phyloP scores from a whole-genome alignment of 1,284 basidiomycete genomes.

The Schizophyllum amplum region DNA sequence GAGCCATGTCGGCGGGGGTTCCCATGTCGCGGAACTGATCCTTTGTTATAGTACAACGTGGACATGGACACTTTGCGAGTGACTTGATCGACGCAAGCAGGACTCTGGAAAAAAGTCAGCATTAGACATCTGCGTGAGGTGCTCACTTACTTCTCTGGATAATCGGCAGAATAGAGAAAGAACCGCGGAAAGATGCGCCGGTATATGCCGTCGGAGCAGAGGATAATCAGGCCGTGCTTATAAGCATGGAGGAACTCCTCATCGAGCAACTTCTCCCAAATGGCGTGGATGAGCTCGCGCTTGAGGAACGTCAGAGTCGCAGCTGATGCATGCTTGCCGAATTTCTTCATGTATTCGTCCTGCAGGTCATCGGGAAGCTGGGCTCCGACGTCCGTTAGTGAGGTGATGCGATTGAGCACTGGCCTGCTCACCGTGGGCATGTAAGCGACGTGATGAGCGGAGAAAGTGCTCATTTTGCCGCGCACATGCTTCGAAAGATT shows the following conservation, averaged over 20 bases:
- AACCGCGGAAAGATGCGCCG: conserved; percentile 19
- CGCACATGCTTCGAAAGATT: conserved; percentile 25
- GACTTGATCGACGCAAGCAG: conserved; percentile 7
- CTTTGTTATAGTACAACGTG: conserved; percentile 4
- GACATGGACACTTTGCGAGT: conserved; percentile 6
- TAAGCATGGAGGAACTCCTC: conserved; percentile 25
- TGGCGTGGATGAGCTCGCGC: conserved; percentile 24
- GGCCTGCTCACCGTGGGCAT: conserved; percentile 19
- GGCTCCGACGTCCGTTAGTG: background rate
- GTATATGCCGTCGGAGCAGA: conserved; percentile 20
- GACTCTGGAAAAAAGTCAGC: background rate
- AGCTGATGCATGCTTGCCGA: conserved; percentile 9
- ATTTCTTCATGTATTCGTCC: conserved; percentile 15
- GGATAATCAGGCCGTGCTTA: conserved; percentile 19
- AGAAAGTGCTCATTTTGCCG: conserved; percentile 14
- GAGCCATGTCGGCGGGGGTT: conserved; percentile 1
- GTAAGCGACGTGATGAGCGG: conserved; percentile 23
- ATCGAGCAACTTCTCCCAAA: conserved; percentile 21
- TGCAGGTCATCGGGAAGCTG: conserved; percentile 17
- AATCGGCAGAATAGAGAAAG: conserved; percentile 26
- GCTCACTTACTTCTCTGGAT: conserved; percentile 25
- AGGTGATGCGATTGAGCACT: background rate
- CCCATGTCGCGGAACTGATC: conserved; percentile 1
- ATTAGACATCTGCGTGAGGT: background rate
- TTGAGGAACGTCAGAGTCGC: conserved; percentile 19